Base-by-base conservation (phyloP, 2,329 filamentous ascomycete species). In the Claviceps cyperi region DNA sequence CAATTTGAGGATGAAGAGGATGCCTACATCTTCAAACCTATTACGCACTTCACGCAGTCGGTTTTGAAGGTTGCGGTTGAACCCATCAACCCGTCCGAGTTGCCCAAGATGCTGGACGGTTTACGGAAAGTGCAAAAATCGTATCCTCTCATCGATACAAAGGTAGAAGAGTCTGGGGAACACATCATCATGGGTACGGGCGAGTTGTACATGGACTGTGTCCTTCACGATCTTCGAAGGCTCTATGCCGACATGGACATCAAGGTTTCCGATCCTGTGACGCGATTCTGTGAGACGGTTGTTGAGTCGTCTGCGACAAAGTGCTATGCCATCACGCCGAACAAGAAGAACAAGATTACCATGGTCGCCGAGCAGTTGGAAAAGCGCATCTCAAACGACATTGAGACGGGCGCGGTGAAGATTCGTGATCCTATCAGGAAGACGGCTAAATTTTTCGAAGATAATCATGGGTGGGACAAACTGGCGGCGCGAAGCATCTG, bases 191-290 rank as follows among this genome's bases (percentile, higher is more conserved):
- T 98, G 4, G 92, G 92, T 22, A 98, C 92, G 0, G 92, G 92
- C 53, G 92, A 98, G 66, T 74, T 98, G n/a, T 98, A 98, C 71
- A 97, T 98, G 90, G 92, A 98, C 65, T 98, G 92, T 60, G 91
- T 98, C 3, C 75, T 98, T 44, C 92, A 98, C 65, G 92, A 98
- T 63, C 75, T 98, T 45, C 84, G 92, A 49, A 80, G 83, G 40
- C 69, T 97, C n/a, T 98, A 96, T 63, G 90, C 92, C 14, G 91
- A 97, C 60, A 98, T 98, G 92, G 92, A 98, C 65, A 86, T 98
- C 69, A 97, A 97, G 69, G 88, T 98, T 46, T 98, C 92, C 0
- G 92, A 98, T 63, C 92, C 92, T 1, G 91, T 98, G 43, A 97
- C 92, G 15, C 78, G 92, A 46, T 98, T 98, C 74, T 96, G 89